Base-by-base conservation (phyloP, 768 basidiomycete species). In the Kwoniella heveanensis region DNA sequence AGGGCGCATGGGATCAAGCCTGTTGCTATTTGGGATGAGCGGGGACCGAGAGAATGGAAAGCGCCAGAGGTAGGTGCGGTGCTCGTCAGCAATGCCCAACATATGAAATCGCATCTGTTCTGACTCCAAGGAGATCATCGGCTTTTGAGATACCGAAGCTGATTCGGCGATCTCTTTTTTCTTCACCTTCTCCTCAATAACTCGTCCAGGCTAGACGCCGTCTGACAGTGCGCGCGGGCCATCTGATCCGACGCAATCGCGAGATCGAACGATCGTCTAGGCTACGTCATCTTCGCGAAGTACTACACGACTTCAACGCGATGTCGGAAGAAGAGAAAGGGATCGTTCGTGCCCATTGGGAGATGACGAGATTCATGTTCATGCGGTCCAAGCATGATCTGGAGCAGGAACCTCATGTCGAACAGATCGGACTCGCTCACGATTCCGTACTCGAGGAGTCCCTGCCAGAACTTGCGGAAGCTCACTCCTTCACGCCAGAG, bases 41-140 rank as follows among this genome's bases (percentile, higher is more conserved):
- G 70, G 39, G 79, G 79, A 0, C 37, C 55, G 5, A 58, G 79
- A 56, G 68, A 63, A 36, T 80, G 79, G 79, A 80, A 80, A 61
- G 70, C 67, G 9, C 58, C 66, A n/a, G 79, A 78, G 59, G 76
- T 76, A 46, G 32, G 62, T 48, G 52, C 22, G 29, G 17, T 10
- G 24, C n/a, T n/a, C n/a, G n/a, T n/a, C n/a, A n/a, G n/a, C n/a
- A n/a, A n/a, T n/a, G n/a, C n/a, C n/a, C n/a, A n/a, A n/a, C n/a
- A n/a, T n/a, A n/a, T n/a, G n/a, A n/a, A n/a, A n/a, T n/a, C n/a
- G n/a, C n/a, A n/a, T n/a, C n/a, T n/a, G n/a, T n/a, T n/a, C n/a
- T n/a, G n/a, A n/a, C n/a, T n/a, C n/a, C n/a, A n/a, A n/a, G n/a
- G n/a, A n/a, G n/a, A n/a, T n/a, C n/a, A n/a, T n/a, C n/a, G n/a